Conservation (phyloP, 1,284 basidiomycete genomes). For the Boletus smithii region DNA sequence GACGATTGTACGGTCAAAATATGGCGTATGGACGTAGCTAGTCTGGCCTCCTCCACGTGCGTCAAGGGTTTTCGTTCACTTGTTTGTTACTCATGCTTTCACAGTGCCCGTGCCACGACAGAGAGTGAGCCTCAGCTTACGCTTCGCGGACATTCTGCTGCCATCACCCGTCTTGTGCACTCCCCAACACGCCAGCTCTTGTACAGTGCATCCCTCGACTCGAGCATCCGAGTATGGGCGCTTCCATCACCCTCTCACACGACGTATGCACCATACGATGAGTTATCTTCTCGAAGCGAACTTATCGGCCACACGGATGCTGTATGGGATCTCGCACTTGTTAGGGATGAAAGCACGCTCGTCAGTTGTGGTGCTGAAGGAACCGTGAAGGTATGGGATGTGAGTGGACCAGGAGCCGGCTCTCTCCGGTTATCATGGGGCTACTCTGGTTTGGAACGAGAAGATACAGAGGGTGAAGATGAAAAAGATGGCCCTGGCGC, state of each 20-base stretch:
- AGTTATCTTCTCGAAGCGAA: conserved; percentile 70
- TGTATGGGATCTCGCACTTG: conserved; percentile 89
- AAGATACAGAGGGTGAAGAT: conserved; percentile 45
- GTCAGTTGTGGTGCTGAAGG: conserved; percentile 92
- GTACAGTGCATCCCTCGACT: conserved; percentile 91
- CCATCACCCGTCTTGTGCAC: conserved; percentile 89
- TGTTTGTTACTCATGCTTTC: conserved; percentile 16
- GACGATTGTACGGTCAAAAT: conserved; percentile 97
- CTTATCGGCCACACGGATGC: conserved; percentile 92
- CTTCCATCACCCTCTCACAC: conserved; percentile 70
- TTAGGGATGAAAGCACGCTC: conserved; percentile 72
- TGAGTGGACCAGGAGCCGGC: conserved; percentile 55
- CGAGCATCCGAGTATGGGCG: conserved; percentile 89
- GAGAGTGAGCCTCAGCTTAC: conserved; percentile 91
- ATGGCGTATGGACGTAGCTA: conserved; percentile 81
- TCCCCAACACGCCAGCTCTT: conserved; percentile 73
- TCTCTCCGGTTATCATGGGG: conserved; percentile 76
- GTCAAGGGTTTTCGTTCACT: conserved; percentile 32
- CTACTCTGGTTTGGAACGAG: conserved; percentile 65
- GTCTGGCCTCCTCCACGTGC: conserved; percentile 69
- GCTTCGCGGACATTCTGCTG: conserved; percentile 87
- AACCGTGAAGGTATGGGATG: conserved; percentile 90
- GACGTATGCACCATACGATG: conserved; percentile 87
- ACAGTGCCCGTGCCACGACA: conserved; percentile 59
- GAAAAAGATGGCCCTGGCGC: conserved; percentile 61